Evolutionary conservation across 108 stramenopile species (phyloP), one percentile per base, ranked within the genome.

Genomic region (Cylindrotheca closterium): DNA sequence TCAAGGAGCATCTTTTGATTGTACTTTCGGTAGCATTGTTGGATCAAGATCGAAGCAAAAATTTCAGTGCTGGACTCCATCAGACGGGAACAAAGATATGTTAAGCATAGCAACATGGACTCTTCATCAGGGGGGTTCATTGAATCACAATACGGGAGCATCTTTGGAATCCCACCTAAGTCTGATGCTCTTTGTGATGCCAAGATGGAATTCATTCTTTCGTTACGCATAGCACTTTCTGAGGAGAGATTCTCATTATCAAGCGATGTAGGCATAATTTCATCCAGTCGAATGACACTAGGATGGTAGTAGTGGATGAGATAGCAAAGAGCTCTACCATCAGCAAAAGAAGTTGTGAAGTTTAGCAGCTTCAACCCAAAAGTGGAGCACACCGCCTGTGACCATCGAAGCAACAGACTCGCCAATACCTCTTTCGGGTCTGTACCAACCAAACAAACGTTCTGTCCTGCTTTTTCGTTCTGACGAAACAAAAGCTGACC

Each of bases 301-400:
- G 97, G 97, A 53, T 95, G 95, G 59, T 98, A 98, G 73, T 88
- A 93, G 68, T 94, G 91, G 19, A 98, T 62, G 29, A 98, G 74
- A 5, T 89, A 68, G 64, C 95, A 96, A 22, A 96, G 60, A 10
- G 78, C 92, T 21, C 63, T 86, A 5, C 97, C 97, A 60, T 96
- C 92, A 21, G 88, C 83, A 54, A 98, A 94, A 21, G 88, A 91
- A 1, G 76, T 67, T 10, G 92, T 84, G 47, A 94, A 85, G 66
- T 96, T 87, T 19, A 55, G 29, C 18, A 98, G 75, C 0, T 70
- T 33, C 22, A 89, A 19, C 15, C 86, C 85, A 51, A 86, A 95
- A 26, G 59, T 68, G n/a, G 82, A 77, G 58, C 86, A 93, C 1
- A 98, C 85, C 0, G 82, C 74, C 32, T 93, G 73, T 47, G 86